These are phyloP conservation scores for Wickerhamiella kurtzmanii DNA, from an alignment of 805 yeast genomes.

Conservation along the genomic window DNA sequence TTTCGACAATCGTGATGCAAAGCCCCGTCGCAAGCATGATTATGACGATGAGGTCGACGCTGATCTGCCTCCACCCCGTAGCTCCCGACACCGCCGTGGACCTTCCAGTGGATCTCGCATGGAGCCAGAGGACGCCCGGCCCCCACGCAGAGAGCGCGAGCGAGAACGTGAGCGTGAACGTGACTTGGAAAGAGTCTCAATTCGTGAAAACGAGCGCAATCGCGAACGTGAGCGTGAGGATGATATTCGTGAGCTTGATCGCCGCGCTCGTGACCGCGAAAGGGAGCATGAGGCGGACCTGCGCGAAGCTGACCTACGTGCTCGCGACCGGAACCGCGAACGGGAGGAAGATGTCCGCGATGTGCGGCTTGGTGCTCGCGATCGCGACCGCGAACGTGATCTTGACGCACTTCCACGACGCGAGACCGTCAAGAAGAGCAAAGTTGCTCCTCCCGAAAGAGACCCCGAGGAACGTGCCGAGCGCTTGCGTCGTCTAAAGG, in stretches of 20 bases:
- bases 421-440: neutral
- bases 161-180: neutral
- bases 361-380: neutral
- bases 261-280: neutral
- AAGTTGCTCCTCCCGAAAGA: neutral
- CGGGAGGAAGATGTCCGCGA: neutral
- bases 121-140: conserved; percentile 5
- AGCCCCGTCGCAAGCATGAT: neutral
- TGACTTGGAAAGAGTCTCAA: neutral
- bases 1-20: neutral
- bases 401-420: neutral
- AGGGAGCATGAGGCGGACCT: neutral
- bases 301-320: neutral
- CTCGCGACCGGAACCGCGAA: neutral
- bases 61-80: neutral
- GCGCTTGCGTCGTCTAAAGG: conserved; percentile 14
- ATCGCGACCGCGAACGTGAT: neutral
- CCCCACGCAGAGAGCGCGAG: conserved; percentile 5
- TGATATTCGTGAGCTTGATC: neutral
- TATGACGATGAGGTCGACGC: neutral
- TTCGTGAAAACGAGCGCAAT: neutral
- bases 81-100: neutral
- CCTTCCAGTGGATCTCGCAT: neutral
- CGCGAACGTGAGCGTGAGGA: neutral
- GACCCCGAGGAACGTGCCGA: conserved; percentile 4